These are phyloP conservation scores for Oryza punctata DNA, from an alignment of 176 grass and related monocot genomes.

Conservation along the genomic window DNA sequence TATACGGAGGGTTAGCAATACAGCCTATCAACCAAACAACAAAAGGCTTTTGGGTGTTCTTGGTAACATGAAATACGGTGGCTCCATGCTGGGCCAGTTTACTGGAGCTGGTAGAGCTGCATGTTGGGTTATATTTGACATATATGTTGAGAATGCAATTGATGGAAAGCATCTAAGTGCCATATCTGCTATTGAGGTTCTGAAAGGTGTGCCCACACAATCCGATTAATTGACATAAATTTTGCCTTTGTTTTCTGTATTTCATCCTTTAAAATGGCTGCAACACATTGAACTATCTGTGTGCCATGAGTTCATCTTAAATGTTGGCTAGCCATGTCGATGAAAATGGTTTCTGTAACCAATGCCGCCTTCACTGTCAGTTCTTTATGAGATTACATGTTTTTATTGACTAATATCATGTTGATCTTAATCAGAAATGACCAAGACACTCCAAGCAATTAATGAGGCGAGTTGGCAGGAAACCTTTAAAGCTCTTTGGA, in stretches of 20 bases:
- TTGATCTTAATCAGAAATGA: constrained; percentile 61
- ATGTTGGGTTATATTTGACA: constrained; percentile 76
- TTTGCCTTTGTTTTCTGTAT: not conserved
- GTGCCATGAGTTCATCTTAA: not conserved
- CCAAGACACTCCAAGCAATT: constrained; percentile 78
- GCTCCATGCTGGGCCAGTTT: constrained; percentile 49
- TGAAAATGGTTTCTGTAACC: constrained; percentile 8
- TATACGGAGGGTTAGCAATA: constrained; percentile 49
- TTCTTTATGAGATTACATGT: not conserved
- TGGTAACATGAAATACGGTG: constrained; percentile 45
- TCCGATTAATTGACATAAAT: not conserved
- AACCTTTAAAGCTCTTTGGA: constrained; percentile 96
- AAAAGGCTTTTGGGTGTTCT: constrained; percentile 64
- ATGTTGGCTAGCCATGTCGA: constrained; percentile 1
- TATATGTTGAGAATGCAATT: constrained; percentile 78
- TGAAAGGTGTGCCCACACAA: constrained; percentile 51
- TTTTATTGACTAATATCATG: constrained; percentile 16
- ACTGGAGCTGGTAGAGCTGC: constrained; percentile 63
- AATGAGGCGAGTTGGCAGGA: constrained; percentile 97
- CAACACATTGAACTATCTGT: not conserved
- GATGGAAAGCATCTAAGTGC: constrained; percentile 65
- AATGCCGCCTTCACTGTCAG: not conserved
- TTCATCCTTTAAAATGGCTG: not conserved
- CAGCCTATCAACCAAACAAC: constrained; percentile 56
- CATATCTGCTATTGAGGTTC: constrained; percentile 57